Conservation (phyloP, 129 eudicot genomes). For the Centella asiatica region DNA sequence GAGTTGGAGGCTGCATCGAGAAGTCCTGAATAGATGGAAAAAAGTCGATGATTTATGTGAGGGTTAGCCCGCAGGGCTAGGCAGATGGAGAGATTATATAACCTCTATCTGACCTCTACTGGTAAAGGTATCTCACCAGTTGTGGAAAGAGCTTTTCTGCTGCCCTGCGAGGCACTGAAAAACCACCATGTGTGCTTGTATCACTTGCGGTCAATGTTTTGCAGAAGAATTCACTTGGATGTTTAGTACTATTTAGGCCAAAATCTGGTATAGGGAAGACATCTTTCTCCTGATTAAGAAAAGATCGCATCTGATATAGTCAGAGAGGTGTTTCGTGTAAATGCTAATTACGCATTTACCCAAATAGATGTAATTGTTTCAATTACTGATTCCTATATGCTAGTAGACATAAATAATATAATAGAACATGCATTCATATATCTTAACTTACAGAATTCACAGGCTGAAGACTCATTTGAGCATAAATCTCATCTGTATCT, state of each 20-base stretch:
- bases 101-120: background rate
- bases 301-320: background rate
- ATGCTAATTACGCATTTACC: background rate
- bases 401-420: background rate
- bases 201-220: slow-evolving; percentile 98
- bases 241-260: slow-evolving; percentile 75
- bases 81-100: background rate
- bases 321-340: background rate
- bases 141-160: slow-evolving; percentile 99
- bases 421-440: background rate
- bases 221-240: slow-evolving; percentile 94
- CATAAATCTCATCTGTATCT: slow-evolving; percentile 96
- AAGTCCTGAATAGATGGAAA: slow-evolving; percentile 46
- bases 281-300: slow-evolving; percentile 73
- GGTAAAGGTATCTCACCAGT: slow-evolving; percentile 41
- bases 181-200: slow-evolving; percentile 98
- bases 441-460: slow-evolving; percentile 71
- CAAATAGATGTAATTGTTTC: too few relatives aligned
- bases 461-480: slow-evolving; percentile 99
- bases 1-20: slow-evolving; percentile 98
- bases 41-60: background rate
- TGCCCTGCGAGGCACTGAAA: slow-evolving; percentile 97
- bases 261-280: slow-evolving; percentile 80
- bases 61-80: too few relatives aligned
- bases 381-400: background rate